phyloP scores from a whole-genome alignment of 164 flowering plant species.

The Sedum album region DNA sequence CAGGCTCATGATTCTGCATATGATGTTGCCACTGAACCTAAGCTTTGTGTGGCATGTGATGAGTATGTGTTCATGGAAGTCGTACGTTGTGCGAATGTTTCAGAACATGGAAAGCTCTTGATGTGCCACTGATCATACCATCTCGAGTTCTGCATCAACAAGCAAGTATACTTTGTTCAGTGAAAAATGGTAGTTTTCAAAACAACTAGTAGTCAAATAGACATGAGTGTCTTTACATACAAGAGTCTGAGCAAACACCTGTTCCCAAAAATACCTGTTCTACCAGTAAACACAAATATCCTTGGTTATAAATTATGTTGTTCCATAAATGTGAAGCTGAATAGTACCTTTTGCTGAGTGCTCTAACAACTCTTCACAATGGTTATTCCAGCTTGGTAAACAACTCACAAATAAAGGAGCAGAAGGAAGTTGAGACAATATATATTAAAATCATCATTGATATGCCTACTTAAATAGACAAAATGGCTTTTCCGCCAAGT shows the following conservation, averaged over 20 bases:
- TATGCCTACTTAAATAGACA: not conserved
- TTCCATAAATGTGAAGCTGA: too few species aligned
- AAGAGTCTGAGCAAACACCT: too few species aligned
- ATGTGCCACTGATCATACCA: not conserved
- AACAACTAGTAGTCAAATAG: conserved; percentile 7
- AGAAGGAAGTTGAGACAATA: not conserved
- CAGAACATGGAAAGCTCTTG: conserved; percentile 3
- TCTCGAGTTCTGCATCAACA: not conserved
- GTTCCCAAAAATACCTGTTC: too few species aligned
- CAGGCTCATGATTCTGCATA: conserved; percentile 60
- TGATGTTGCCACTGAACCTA: conserved; percentile 43
- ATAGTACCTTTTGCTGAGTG: too few species aligned
- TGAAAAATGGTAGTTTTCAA: not conserved
- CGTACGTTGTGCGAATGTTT: conserved; percentile 19
- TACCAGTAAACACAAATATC: too few species aligned
- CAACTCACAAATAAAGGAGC: too few species aligned
- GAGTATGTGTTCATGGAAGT: conserved; percentile 54
- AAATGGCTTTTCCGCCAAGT: not conserved
- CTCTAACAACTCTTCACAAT: too few species aligned
- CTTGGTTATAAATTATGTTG: too few species aligned
- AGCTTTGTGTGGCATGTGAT: conserved; percentile 75
- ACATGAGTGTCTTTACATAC: too few species aligned
- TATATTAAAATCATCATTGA: not conserved
- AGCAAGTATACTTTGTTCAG: not conserved
- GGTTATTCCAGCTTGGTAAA: too few species aligned